Percentiles rank a stretch among this genome's conserved stretches.
These are phyloP conservation scores for Eucalyptus curtisii DNA, from an alignment of 345 rosid genomes.

Conservation along the genomic window DNA sequence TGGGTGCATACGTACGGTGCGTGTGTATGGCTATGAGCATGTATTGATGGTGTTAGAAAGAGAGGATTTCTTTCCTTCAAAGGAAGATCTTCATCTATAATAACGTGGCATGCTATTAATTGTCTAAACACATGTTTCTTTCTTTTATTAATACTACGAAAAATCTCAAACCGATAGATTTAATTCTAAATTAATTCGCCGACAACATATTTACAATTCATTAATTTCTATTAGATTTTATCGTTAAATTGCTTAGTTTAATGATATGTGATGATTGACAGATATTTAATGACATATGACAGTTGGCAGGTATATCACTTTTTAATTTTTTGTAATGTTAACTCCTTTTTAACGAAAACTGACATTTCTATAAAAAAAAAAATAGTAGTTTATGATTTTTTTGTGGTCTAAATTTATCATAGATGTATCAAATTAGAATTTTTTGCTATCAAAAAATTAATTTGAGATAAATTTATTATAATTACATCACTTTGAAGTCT, in stretches of 20 bases:
- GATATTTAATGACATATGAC: no score
- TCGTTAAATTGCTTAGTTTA: accelerated
- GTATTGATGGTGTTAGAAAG: neutral
- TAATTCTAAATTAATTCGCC: accelerated
- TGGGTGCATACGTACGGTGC: no score
- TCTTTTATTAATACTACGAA: accelerated
- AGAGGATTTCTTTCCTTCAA: neutral
- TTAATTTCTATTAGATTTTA: no score
- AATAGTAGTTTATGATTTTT: accelerated
- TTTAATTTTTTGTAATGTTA: no score
- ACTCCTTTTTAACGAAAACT: accelerated
- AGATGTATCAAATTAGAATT: accelerated
- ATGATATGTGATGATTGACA: no score
- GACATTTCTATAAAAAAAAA: no score
- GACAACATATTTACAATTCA: accelerated
- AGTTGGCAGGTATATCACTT: accelerated
- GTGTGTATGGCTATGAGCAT: neutral
- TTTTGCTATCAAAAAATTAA: no score
- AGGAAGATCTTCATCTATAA: neutral
- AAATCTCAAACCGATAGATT: accelerated
- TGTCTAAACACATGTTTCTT: neutral
- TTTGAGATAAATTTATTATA: no score
- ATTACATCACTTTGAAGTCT: no score
- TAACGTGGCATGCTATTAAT: neutral
- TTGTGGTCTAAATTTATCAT: accelerated